Conservation (phyloP, 106 monocot species). For the Dioscorea alata region DNA sequence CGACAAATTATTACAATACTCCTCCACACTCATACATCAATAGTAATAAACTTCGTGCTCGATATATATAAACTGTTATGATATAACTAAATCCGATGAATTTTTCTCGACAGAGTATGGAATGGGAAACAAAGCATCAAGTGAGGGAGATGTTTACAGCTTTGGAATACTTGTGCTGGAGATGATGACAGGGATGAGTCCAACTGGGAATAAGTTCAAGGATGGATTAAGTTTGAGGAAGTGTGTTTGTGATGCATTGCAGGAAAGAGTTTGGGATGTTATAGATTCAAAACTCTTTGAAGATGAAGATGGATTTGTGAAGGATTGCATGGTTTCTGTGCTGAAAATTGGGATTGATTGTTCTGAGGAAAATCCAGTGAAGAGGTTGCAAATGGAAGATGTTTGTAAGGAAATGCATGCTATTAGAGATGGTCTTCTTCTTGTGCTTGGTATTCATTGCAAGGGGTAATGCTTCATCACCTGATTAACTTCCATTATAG, state of each 20-base stretch:
- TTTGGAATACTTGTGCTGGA: conserved; percentile 7
- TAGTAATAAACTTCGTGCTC: too few relatives aligned
- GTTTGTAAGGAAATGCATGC: background rate
- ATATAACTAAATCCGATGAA: too few relatives aligned
- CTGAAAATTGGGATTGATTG: background rate
- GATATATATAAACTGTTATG: too few relatives aligned
- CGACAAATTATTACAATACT: too few relatives aligned
- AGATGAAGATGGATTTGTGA: background rate
- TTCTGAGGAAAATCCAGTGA: background rate
- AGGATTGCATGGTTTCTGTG: background rate
- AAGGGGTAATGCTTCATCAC: too few relatives aligned
- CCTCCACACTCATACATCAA: background rate
- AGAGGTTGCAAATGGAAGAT: background rate
- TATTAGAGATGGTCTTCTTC: background rate
- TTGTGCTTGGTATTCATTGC: too few relatives aligned
- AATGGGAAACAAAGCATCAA: background rate
- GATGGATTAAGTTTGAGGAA: background rate
- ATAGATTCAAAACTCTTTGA: background rate
- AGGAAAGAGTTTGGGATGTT: background rate
- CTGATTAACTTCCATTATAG: too few relatives aligned
- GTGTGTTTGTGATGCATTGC: background rate
- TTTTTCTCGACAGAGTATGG: conserved; percentile 2
- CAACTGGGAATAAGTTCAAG: background rate
- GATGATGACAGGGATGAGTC: conserved; percentile 11
- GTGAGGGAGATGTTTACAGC: conserved; percentile 4